Conservation (phyloP, 116 monocot genomes). For the Zostera marina region DNA sequence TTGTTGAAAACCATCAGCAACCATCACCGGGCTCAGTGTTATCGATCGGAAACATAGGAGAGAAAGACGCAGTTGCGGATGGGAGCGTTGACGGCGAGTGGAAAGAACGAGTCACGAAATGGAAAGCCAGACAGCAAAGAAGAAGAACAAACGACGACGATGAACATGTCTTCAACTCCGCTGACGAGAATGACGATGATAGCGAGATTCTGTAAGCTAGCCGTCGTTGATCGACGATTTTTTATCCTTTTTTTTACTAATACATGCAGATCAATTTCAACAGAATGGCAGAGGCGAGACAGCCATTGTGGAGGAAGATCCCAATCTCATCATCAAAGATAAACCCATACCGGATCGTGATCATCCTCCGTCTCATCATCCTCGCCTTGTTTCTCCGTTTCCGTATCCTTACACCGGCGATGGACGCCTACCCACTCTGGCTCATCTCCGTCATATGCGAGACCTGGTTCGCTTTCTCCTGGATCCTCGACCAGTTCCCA, state of each 20-base stretch:
- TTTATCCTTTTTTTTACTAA: neutral
- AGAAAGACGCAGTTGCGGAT: slow-evolving; percentile 3
- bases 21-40: neutral
- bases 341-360: slow-evolving; percentile 88
- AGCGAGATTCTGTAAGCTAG: slow-evolving; percentile 67
- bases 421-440: slow-evolving; percentile 74
- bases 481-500: slow-evolving; percentile 98
- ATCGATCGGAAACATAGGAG: slow-evolving; percentile 21
- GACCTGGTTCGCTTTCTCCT: slow-evolving; percentile 91
- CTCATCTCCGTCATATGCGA: slow-evolving; percentile 86
- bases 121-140: slow-evolving; percentile 67
- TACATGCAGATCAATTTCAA: neutral
- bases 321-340: slow-evolving; percentile 70
- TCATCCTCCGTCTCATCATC: slow-evolving; percentile 61
- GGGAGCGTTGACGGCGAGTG: slow-evolving; percentile 28
- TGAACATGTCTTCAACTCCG: slow-evolving; percentile 15
- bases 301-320: slow-evolving; percentile 61
- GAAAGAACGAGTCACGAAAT: slow-evolving; percentile 78
- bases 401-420: slow-evolving; percentile 61
- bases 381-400: slow-evolving; percentile 82
- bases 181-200: slow-evolving; percentile 31
- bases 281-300: slow-evolving; percentile 9
- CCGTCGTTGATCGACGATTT: too few relatives aligned
- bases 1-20: neutral
- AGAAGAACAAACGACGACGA: slow-evolving; percentile 14